Evolutionary conservation across 257 asterid species (phyloP).

Genomic region (Lantana camara): DNA sequence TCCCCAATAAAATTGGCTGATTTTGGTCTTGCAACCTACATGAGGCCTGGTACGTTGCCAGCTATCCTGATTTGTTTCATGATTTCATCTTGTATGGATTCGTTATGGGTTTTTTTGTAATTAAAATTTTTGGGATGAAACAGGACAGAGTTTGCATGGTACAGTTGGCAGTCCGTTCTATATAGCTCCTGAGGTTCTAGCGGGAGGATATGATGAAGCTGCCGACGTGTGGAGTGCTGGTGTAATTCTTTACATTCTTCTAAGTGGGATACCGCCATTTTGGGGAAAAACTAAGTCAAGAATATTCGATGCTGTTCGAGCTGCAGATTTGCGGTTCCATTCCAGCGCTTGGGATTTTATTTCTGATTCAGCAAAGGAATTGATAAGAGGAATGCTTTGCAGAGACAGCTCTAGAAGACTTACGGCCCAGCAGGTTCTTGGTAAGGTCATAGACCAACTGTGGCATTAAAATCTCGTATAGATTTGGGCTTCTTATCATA

Average conservation of each 20-base stretch:
- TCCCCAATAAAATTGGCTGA: conserved; percentile 81
- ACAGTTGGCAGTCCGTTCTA: conserved; percentile 87
- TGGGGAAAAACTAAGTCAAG: conserved; percentile 79
- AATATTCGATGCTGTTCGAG: conserved; percentile 77
- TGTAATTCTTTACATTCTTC: conserved; percentile 79
- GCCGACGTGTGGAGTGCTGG: conserved; percentile 93
- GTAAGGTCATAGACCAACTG: too few species aligned
- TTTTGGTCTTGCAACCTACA: conserved; percentile 85
- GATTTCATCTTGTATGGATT: too few species aligned
- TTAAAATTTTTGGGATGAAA: neutral
- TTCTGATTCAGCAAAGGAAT: conserved; percentile 66
- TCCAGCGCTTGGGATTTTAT: conserved; percentile 57
- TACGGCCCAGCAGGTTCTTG: conserved; percentile 71
- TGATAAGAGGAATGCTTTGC: conserved; percentile 73
- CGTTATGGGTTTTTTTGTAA: too few species aligned
- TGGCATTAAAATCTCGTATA: too few species aligned
- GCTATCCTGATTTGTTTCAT: conserved; percentile 7
- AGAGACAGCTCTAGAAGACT: conserved; percentile 63
- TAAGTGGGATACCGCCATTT: conserved; percentile 80
- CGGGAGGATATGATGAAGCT: conserved; percentile 72
- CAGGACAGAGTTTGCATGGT: conserved; percentile 71
- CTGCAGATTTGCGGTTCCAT: conserved; percentile 67
- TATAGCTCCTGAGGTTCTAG: conserved; percentile 85
- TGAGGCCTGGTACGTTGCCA: conserved; percentile 44
- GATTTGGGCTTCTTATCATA: neutral